Percentiles rank a stretch among this genome's conserved stretches.
Evolutionary conservation across 148 eudicot species (phyloP).

Genomic region (Agrostemma githago): DNA sequence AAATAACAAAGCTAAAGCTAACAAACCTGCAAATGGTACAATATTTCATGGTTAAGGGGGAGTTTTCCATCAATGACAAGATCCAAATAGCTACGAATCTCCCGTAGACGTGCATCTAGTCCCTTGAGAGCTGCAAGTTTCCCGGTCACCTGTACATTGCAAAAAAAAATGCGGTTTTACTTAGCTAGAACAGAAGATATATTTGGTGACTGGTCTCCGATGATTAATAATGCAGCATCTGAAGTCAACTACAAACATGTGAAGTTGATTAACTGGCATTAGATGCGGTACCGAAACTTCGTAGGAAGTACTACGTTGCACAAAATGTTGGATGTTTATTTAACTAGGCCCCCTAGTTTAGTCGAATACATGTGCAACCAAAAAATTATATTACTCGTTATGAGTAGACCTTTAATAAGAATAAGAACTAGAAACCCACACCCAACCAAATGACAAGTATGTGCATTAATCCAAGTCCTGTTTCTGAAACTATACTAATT

Average conservation of each 20-base stretch:
- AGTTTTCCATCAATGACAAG: constrained; percentile 80
- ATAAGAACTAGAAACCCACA: neutral
- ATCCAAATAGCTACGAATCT: constrained; percentile 88
- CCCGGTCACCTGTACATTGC: constrained; percentile 66
- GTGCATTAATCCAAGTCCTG: neutral
- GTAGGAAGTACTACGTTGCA: neutral
- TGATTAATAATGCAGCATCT: neutral
- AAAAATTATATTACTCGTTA: neutral
- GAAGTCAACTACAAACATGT: neutral
- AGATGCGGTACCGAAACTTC: neutral
- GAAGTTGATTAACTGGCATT: neutral
- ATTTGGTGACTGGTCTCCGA: neutral
- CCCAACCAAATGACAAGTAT: neutral
- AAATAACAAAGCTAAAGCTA: neutral
- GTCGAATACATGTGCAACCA: neutral
- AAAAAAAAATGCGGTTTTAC: neutral
- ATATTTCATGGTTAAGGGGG: constrained; percentile 87
- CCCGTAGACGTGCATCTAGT: constrained; percentile 76
- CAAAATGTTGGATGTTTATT: neutral
- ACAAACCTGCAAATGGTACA: constrained; percentile 87
- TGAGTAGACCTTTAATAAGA: neutral
- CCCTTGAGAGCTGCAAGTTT: constrained; percentile 96
- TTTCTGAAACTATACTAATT: neutral
- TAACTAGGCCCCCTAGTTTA: neutral
- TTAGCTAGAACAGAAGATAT: neutral